Conservation (phyloP, 2,329 filamentous ascomycete genomes). For the Calonectria hongkongensis region DNA sequence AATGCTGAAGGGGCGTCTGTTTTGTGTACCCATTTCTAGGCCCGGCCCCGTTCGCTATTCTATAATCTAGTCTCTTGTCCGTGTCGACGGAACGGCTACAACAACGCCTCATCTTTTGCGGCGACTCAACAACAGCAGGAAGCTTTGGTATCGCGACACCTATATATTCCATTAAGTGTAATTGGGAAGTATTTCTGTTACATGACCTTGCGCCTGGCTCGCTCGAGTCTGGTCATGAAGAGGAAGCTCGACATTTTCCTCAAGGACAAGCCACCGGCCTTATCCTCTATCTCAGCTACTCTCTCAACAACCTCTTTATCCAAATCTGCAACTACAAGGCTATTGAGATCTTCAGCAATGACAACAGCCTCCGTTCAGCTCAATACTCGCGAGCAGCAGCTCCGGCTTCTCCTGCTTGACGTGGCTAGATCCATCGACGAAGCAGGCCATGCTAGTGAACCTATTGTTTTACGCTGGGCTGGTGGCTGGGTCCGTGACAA, state of each 20-base stretch:
- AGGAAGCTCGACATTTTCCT: conserved; percentile 58
- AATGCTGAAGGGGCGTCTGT: background rate
- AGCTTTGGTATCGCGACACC: too few relatives aligned
- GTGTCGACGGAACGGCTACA: too few relatives aligned
- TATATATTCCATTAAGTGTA: too few relatives aligned
- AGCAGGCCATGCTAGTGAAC: conserved; percentile 68
- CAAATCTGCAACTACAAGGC: conserved; percentile 13
- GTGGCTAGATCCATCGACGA: conserved; percentile 80
- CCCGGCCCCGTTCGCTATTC: background rate
- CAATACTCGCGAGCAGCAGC: conserved; percentile 80
- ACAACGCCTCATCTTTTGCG: too few relatives aligned
- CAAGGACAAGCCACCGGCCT: conserved; percentile 42
- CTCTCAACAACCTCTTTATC: conserved; percentile 19
- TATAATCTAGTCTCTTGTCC: background rate
- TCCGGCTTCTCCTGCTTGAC: conserved; percentile 87
- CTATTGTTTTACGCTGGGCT: conserved; percentile 83
- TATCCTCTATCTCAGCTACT: background rate
- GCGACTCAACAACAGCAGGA: background rate
- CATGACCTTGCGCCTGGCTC: conserved; percentile 52
- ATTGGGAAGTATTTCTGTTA: background rate
- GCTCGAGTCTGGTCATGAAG: conserved; percentile 57
- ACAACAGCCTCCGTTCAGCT: conserved; percentile 68
- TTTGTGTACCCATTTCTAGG: background rate
- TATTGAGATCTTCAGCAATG: conserved; percentile 43
- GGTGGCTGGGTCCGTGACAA: conserved; percentile 94